Evolutionary conservation across 164 flowering plant genomes (phyloP).

Genomic region (Liquidambar formosana): DNA sequence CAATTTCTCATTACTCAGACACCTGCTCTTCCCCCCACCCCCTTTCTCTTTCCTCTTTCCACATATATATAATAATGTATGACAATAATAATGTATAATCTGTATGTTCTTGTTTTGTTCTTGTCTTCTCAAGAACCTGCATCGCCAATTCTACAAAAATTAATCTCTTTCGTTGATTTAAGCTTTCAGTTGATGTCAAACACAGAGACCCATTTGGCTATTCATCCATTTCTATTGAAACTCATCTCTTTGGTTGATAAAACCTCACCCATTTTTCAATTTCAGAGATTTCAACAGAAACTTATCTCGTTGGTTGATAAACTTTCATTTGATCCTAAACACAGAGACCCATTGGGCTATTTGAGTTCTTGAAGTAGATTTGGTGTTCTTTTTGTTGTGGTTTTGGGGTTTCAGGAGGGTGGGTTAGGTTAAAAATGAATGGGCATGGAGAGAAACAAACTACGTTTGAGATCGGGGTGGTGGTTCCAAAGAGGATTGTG

Average conservation of each 20-base stretch:
- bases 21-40: background rate
- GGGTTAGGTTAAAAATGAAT: conserved; percentile 33
- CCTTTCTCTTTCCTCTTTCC: background rate
- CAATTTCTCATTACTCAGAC: no score
- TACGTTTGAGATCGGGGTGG: conserved; percentile 74
- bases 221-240: background rate
- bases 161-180: background rate
- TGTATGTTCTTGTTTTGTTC: background rate
- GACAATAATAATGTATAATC: no score
- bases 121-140: conserved; percentile 2
- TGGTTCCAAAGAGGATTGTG: conserved; percentile 50
- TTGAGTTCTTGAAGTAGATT: background rate
- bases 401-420: background rate
- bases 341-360: conserved; percentile 13
- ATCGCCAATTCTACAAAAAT: background rate
- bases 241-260: background rate
- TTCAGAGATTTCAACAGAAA: background rate
- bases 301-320: background rate
- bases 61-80: no score
- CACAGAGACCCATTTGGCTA: conserved; percentile 6
- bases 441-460: conserved; percentile 36
- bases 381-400: background rate
- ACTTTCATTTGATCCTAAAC: background rate
- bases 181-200: background rate
- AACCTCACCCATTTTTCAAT: conserved; percentile 11